A percentile compares a stretch with the other conserved stretches of the same genome.
These are phyloP conservation scores for Pythium scleroteichum DNA, from an alignment of 352 stramenopile species.

Conservation along the genomic window DNA sequence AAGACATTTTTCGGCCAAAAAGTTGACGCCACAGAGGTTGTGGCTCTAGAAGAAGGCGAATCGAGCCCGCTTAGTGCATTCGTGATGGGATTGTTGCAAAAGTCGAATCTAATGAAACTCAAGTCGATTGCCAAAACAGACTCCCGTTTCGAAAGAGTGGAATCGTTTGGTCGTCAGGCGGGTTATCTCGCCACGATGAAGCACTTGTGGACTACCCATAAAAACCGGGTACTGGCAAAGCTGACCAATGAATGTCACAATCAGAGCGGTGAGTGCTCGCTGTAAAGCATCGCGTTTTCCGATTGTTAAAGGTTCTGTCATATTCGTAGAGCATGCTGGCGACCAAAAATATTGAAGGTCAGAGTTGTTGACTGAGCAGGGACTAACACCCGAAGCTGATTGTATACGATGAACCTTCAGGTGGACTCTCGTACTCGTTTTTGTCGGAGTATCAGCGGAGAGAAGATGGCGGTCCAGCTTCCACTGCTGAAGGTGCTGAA, in stretches of 20 bases:
- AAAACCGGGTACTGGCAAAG: conserved; percentile 62
- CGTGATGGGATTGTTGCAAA: conserved; percentile 17
- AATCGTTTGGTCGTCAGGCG: conserved; percentile 1
- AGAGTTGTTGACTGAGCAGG: neutral
- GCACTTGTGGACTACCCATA: conserved; percentile 65
- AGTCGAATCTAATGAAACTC: no score
- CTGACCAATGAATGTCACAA: conserved; percentile 67
- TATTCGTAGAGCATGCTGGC: conserved; percentile 67
- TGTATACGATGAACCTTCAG: conserved; percentile 16
- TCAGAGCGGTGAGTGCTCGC: conserved; percentile 47
- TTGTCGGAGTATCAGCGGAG: conserved; percentile 39
- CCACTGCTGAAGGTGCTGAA: conserved; percentile 31
- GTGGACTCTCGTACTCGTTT: conserved; percentile 44
- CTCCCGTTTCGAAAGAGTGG: neutral
- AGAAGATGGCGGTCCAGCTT: conserved; percentile 25
- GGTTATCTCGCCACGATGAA: conserved; percentile 63
- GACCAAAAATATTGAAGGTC: conserved; percentile 64
- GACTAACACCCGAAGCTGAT: neutral
- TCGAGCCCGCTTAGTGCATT: conserved; percentile 66
- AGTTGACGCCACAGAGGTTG: conserved; percentile 37
- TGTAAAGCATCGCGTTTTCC: neutral
- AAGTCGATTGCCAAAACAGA: neutral
- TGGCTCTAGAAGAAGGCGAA: conserved; percentile 67
- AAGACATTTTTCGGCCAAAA: neutral
- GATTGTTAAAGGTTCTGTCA: neutral